Evolutionary conservation across 305 asterid genomes (phyloP).

Genomic region (Fraxinus floribunda): DNA sequence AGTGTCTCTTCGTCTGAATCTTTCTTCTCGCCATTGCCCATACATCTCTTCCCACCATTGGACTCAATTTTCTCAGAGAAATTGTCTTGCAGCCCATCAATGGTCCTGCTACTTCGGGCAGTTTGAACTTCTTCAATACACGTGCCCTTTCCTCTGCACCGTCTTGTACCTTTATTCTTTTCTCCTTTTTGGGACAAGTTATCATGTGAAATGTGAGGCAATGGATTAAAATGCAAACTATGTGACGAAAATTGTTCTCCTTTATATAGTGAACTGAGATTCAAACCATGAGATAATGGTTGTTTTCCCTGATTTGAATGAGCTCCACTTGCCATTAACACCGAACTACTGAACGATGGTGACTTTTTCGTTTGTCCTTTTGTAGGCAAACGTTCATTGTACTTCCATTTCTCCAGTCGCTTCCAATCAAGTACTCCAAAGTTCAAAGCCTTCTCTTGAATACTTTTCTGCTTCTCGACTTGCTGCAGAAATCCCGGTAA

Average conservation of each 20-base stretch:
- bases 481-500: conserved; percentile 80
- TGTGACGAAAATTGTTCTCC: conserved; percentile 26
- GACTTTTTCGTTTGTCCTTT: conserved; percentile 43
- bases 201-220: conserved; percentile 32
- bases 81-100: conserved; percentile 39
- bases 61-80: conserved; percentile 32
- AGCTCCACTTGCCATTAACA: conserved; percentile 36
- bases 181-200: neutral
- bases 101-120: conserved; percentile 22
- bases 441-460: conserved; percentile 80
- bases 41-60: conserved; percentile 24
- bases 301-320: conserved; percentile 35
- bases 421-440: conserved; percentile 96
- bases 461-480: conserved; percentile 50
- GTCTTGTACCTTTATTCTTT: conserved; percentile 12
- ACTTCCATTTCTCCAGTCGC: conserved; percentile 82
- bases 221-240: conserved; percentile 34
- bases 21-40: conserved; percentile 38
- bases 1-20: conserved; percentile 31
- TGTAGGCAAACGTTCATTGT: conserved; percentile 61
- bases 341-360: conserved; percentile 29
- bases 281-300: conserved; percentile 28
- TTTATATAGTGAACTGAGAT: conserved; percentile 27
- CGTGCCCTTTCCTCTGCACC: conserved; percentile 40
- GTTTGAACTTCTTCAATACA: conserved; percentile 34